Evolutionary conservation across 2,329 filamentous ascomycete genomes (phyloP), one percentile per base, ranked within the genome.

Genomic region (Colletotrichum truncatum): DNA sequence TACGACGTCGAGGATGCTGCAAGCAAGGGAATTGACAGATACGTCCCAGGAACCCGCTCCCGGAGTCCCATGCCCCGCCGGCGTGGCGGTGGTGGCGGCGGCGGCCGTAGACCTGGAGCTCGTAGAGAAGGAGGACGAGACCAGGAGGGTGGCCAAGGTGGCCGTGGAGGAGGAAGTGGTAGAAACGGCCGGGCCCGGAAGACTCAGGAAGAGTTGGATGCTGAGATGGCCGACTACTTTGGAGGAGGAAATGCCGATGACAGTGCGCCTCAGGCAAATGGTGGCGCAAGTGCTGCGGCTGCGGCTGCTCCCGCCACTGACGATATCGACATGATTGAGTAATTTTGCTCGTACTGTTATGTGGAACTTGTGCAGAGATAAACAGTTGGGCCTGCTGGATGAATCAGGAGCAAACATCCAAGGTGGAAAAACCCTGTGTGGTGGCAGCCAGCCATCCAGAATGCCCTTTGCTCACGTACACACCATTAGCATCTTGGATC

Each of bases 141-240:
- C 14, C 63, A 67, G 48, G 74, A 77, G 66, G 81, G 78, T 69
- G 80, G 76, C 12, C 76, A 80, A 39, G 76, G 76, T 25, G 77
- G 76, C 21, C 78, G 77, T 39, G 75, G 80, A 23, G 41, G 41
- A 9, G 53, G 53, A 7, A 39, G 38, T 25, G 36, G 52, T 25
- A 77, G 77, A 21, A 80, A 82, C 56, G 85, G 86, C 38, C 86
- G 93, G 51, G 85, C 89, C 2, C 91, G 89, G 79, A 97, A 97
- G 86, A 97, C 94, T 0, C 91, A 94, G 70, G 93, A 97, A 72
- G 93, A 98, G 76, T 84, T 98, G 39, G 94, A 98, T 76, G 93
- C 93, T n/a, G 94, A 98, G 80, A 98, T 98, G 94, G 93, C 91
- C 28, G 93, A 97, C 74, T 98, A 98, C 78, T 98, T 93, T 83